phyloP scores from a whole-genome alignment of 257 asterid species.

The Penstemon eatonii region DNA sequence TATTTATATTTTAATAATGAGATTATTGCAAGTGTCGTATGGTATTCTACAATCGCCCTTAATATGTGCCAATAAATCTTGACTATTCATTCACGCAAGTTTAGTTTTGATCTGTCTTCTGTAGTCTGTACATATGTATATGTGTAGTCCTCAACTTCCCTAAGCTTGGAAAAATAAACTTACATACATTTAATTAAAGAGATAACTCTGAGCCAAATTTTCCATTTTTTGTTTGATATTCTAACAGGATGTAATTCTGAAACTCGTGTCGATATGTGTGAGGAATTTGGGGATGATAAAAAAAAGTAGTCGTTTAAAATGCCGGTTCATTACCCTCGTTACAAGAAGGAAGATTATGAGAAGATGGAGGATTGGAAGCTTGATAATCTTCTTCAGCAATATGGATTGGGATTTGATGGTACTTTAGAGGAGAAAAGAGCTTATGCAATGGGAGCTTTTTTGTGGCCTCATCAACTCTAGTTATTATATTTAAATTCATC shows the following conservation, averaged over 20 bases:
- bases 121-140: neutral
- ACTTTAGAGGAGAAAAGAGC: conserved; percentile 28
- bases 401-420: conserved; percentile 28
- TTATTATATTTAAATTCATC: too few species aligned
- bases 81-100: neutral
- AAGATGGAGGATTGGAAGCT: conserved; percentile 39
- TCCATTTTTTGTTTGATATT: neutral
- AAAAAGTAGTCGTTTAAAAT: conserved; percentile 19
- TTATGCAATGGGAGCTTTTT: conserved; percentile 35
- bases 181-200: neutral
- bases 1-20: neutral
- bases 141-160: neutral
- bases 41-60: neutral
- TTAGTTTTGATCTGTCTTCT: neutral
- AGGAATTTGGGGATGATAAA: neutral
- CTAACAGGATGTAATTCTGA: neutral
- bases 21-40: too few species aligned
- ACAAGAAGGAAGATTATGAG: conserved; percentile 28
- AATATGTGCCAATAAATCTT: too few species aligned
- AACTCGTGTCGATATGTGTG: too few species aligned
- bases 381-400: conserved; percentile 24
- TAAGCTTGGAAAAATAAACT: too few species aligned
- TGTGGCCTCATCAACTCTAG: conserved; percentile 36
- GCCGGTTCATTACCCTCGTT: conserved; percentile 40
- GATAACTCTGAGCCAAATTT: neutral